These are phyloP conservation scores for Casuarina cunninghamiana DNA, from an alignment of 306 rosid species.

Conservation along the genomic window DNA sequence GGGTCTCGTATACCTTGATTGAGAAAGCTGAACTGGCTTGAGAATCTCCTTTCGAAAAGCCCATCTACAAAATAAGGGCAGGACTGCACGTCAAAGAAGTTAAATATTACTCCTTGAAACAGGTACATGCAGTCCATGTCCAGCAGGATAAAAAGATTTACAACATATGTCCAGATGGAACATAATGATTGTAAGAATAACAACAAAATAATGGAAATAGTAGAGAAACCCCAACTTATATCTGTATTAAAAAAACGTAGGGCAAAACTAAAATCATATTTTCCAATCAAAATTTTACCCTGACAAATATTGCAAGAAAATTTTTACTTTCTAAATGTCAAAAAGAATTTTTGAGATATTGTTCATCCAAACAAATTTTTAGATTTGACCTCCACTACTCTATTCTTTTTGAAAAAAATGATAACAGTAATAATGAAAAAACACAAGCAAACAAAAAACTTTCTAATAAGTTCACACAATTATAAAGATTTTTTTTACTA, in stretches of 20 bases:
- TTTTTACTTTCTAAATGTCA: too few species aligned
- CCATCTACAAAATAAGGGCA: slow-evolving; percentile 87
- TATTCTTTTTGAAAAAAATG: too few species aligned
- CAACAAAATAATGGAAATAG: not conserved
- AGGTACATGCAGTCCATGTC: slow-evolving; percentile 11
- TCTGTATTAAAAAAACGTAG: too few species aligned
- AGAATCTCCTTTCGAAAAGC: slow-evolving; percentile 56
- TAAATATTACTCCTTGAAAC: slow-evolving; percentile 52
- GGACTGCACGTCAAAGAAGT: slow-evolving; percentile 85
- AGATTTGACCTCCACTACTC: too few species aligned
- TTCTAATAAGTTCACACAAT: too few species aligned
- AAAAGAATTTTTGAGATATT: too few species aligned
- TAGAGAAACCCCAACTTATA: not conserved
- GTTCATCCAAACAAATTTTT: too few species aligned
- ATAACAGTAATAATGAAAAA: too few species aligned
- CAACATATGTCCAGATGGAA: not conserved
- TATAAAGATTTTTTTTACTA: too few species aligned
- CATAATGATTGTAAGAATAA: not conserved
- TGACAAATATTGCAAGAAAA: not conserved
- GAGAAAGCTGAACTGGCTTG: slow-evolving; percentile 63
- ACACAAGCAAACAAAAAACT: too few species aligned
- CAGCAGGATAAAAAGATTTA: not conserved
- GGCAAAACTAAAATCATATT: not conserved
- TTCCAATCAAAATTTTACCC: not conserved
- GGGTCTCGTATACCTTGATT: slow-evolving; percentile 65